Evolutionary conservation across 2,329 filamentous ascomycete species (phyloP).

Genomic region (Zymoseptoria brevis): DNA sequence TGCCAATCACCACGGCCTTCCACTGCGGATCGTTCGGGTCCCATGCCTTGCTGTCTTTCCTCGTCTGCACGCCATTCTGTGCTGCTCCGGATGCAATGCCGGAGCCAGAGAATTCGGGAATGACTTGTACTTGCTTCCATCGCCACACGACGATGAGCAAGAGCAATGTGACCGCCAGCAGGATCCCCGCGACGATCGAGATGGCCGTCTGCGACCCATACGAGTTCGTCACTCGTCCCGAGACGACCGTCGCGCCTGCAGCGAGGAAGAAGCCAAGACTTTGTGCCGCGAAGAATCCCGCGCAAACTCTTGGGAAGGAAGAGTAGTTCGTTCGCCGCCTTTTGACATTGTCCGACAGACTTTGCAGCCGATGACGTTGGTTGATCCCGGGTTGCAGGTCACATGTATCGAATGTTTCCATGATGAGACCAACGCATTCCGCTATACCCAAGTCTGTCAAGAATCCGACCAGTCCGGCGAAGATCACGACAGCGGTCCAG

Average conservation of each 20-base stretch:
- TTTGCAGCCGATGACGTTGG: constrained; percentile 39
- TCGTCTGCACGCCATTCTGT: constrained; percentile 14
- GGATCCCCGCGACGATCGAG: constrained; percentile 58
- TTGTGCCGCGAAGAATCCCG: constrained; percentile 64
- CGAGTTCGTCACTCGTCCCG: constrained; percentile 57
- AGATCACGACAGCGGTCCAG: constrained; percentile 56
- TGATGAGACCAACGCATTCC: constrained; percentile 68
- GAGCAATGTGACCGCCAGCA: constrained; percentile 57
- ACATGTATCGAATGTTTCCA: constrained; percentile 76
- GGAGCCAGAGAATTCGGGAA: constrained; percentile 49
- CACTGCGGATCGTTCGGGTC: constrained; percentile 50
- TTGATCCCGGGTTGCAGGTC: constrained; percentile 67
- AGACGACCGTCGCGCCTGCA: constrained; percentile 59
- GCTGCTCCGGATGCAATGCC: neutral
- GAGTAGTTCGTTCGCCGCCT: constrained; percentile 61
- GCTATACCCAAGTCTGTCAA: constrained; percentile 65
- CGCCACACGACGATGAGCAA: constrained; percentile 56
- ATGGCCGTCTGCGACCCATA: constrained; percentile 62
- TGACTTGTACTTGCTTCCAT: constrained; percentile 59
- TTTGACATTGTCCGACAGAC: constrained; percentile 36
- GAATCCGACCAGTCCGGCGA: constrained; percentile 61
- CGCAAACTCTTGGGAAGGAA: constrained; percentile 63
- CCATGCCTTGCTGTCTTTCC: constrained; percentile 34
- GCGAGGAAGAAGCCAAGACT: constrained; percentile 61
- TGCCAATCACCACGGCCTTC: constrained; percentile 63